Conservation (phyloP, 306 rosid genomes). For the Fagus sylvatica region DNA sequence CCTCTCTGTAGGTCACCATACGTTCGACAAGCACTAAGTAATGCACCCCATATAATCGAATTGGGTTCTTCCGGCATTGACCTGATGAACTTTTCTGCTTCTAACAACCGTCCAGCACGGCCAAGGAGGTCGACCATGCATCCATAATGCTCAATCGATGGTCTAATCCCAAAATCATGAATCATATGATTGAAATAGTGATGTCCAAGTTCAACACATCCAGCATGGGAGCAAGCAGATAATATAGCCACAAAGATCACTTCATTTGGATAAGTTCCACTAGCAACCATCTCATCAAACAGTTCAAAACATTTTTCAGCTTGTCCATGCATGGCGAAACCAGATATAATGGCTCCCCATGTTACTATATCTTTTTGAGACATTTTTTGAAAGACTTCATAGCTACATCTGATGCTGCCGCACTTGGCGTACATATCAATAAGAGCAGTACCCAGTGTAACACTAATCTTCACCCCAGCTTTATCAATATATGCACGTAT, state of each 20-base stretch:
- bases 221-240: constrained; percentile 49
- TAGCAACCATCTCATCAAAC: constrained; percentile 39
- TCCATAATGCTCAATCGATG: constrained; percentile 52
- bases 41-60: constrained; percentile 46
- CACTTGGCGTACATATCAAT: constrained; percentile 59
- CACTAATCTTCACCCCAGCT: constrained; percentile 20
- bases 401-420: constrained; percentile 40
- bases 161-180: constrained; percentile 34
- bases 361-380: constrained; percentile 38
- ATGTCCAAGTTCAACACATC: constrained; percentile 40
- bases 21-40: constrained; percentile 44
- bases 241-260: constrained; percentile 41
- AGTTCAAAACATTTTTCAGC: constrained; percentile 36
- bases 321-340: constrained; percentile 42
- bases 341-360: constrained; percentile 52
- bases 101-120: constrained; percentile 41
- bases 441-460: constrained; percentile 41
- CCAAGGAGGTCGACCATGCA: constrained; percentile 61
- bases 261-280: constrained; percentile 44
- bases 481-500: constrained; percentile 30
- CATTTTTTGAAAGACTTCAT: constrained; percentile 34
- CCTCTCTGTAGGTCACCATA: constrained; percentile 42
- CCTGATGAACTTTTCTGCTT: constrained; percentile 40
- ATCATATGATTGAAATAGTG: constrained; percentile 39
- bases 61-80: constrained; percentile 37